phyloP scores from a whole-genome alignment of 2,329 filamentous ascomycete species.

The Aaosphaeria pasadenensis region DNA sequence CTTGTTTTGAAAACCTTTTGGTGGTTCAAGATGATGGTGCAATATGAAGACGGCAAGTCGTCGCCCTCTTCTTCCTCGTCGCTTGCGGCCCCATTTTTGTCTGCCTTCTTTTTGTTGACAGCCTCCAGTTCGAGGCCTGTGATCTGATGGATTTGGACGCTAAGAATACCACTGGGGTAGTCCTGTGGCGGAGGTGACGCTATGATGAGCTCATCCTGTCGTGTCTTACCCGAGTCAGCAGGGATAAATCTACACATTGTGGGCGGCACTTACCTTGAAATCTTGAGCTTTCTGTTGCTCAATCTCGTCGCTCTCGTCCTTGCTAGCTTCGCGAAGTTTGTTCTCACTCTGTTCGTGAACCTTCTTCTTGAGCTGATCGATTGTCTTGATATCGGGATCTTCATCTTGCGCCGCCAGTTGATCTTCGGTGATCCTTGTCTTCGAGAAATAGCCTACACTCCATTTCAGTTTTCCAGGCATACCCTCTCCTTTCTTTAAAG shows the following conservation, averaged over 20 bases:
- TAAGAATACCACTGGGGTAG: slow-evolving; percentile 65
- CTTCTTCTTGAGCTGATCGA: slow-evolving; percentile 58
- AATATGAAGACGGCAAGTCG: slow-evolving; percentile 67
- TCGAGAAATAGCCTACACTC: slow-evolving; percentile 70
- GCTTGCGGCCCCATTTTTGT: slow-evolving; percentile 50
- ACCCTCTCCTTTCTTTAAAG: slow-evolving; percentile 61
- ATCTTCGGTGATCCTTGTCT: slow-evolving; percentile 60
- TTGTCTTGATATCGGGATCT: slow-evolving; percentile 55
- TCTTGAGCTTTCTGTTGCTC: slow-evolving; percentile 68
- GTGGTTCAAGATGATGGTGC: slow-evolving; percentile 71
- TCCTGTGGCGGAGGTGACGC: slow-evolving; percentile 62
- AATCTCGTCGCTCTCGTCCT: slow-evolving; percentile 60
- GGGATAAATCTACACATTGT: background rate
- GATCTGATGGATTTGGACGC: slow-evolving; percentile 71
- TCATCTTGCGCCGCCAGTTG: slow-evolving; percentile 62
- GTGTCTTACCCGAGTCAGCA: slow-evolving; percentile 32
- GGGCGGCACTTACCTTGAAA: slow-evolving; percentile 45
- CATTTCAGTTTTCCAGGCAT: slow-evolving; percentile 69
- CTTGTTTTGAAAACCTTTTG: slow-evolving; percentile 66
- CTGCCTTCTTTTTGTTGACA: slow-evolving; percentile 53
- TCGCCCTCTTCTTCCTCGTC: slow-evolving; percentile 61
- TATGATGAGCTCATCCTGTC: slow-evolving; percentile 62
- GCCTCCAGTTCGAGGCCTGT: slow-evolving; percentile 63
- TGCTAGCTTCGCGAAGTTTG: slow-evolving; percentile 64
- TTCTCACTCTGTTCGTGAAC: slow-evolving; percentile 53